Conservation (phyloP, 257 asterid species). For the Sherardia arvensis region DNA sequence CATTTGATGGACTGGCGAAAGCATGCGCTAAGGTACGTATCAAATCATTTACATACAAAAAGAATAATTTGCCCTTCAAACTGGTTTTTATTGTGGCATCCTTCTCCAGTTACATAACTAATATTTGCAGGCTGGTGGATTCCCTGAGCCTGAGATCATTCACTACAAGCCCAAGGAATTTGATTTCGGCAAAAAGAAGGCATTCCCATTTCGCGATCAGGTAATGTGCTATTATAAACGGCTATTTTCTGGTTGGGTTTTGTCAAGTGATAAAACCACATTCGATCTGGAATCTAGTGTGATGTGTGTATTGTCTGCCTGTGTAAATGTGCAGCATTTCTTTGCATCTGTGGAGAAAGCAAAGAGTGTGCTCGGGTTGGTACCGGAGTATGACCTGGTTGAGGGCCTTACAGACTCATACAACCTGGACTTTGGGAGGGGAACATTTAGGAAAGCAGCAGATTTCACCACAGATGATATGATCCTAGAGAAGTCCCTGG, state of each 20-base stretch:
- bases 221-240: slow-evolving; percentile 21
- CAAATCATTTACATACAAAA: not conserved
- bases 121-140: slow-evolving; percentile 72
- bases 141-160: slow-evolving; percentile 92
- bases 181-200: slow-evolving; percentile 93
- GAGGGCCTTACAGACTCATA: slow-evolving; percentile 86
- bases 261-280: not conserved
- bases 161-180: slow-evolving; percentile 96
- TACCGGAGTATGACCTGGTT: slow-evolving; percentile 64
- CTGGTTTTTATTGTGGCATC: not conserved
- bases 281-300: not conserved
- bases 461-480: slow-evolving; percentile 95
- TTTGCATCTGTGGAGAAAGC: slow-evolving; percentile 89
- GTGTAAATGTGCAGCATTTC: slow-evolving; percentile 63
- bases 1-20: slow-evolving; percentile 89
- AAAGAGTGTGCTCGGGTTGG: slow-evolving; percentile 72
- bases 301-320: not conserved
- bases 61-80: not conserved
- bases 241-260: not conserved
- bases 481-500: slow-evolving; percentile 72
- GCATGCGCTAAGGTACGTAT: slow-evolving; percentile 84
- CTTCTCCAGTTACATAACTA: not conserved
- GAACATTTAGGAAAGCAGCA: slow-evolving; percentile 83
- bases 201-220: slow-evolving; percentile 96
- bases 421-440: slow-evolving; percentile 90